Conservation (phyloP, 2,329 filamentous ascomycete species). For the Phialemonium atrogriseum region DNA sequence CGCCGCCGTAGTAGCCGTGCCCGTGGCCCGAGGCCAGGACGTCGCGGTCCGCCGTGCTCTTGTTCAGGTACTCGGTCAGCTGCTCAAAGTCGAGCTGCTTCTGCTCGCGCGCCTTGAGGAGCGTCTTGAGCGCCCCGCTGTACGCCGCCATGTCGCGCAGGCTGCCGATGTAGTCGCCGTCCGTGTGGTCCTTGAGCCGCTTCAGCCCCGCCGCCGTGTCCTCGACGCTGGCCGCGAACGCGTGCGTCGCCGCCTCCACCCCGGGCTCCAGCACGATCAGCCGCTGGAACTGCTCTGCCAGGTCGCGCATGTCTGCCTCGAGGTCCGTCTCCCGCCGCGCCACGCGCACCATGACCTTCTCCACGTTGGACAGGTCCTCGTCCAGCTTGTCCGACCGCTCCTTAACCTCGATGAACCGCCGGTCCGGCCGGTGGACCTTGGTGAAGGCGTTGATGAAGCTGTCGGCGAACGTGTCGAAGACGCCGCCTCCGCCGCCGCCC, state of each 20-base stretch:
- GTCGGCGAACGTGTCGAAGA: slow-evolving; percentile 93
- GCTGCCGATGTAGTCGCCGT: slow-evolving; percentile 90
- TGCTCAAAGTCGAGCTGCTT: slow-evolving; percentile 98
- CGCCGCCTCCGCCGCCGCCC: slow-evolving; percentile 49
- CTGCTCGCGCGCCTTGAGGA: slow-evolving; percentile 89
- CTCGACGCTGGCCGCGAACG: slow-evolving; percentile 80
- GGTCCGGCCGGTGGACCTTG: slow-evolving; percentile 91
- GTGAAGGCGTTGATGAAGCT: slow-evolving; percentile 96
- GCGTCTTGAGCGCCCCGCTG: slow-evolving; percentile 73
- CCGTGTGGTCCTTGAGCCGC: slow-evolving; percentile 79
- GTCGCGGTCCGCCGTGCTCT: slow-evolving; percentile 81
- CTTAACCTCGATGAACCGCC: slow-evolving; percentile 86
- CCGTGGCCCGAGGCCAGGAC: slow-evolving; percentile 56
- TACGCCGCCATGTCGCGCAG: slow-evolving; percentile 95
- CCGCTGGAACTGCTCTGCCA: slow-evolving; percentile 91
- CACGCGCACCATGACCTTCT: slow-evolving; percentile 90
- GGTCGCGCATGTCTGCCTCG: slow-evolving; percentile 78
- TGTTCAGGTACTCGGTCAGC: slow-evolving; percentile 89
- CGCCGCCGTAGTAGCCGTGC: slow-evolving; percentile 20
- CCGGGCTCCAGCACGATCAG: slow-evolving; percentile 84
- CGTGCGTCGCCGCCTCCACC: slow-evolving; percentile 72
- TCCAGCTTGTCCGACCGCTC: slow-evolving; percentile 91
- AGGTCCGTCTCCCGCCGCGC: slow-evolving; percentile 81
- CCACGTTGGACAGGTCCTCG: slow-evolving; percentile 85
- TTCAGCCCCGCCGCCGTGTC: slow-evolving; percentile 73